Conservation (phyloP, 768 basidiomycete species). For the Piloderma croceum region DNA sequence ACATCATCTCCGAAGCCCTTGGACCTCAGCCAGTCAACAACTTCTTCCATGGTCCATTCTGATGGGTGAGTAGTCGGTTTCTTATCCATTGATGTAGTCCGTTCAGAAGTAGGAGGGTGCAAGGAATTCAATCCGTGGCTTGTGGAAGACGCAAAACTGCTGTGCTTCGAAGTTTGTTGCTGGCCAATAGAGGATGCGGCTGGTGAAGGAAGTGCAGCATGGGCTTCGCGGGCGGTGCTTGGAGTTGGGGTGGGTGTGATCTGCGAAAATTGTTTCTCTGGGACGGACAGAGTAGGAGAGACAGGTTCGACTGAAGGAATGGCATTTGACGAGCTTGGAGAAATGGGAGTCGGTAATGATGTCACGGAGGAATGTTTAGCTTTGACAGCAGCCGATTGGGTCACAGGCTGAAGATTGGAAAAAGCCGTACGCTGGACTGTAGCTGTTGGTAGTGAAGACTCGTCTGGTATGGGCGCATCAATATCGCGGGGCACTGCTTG, state of each 20-base stretch:
- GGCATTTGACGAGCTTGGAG: conserved; percentile 17
- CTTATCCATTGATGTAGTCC: conserved; percentile 20
- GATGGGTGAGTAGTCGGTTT: conserved; percentile 42
- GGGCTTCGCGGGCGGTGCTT: conserved; percentile 15
- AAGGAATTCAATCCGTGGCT: conserved; percentile 7
- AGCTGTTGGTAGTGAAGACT: conserved; percentile 10
- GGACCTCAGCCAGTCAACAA: conserved; percentile 78
- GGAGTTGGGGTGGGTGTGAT: conserved; percentile 21
- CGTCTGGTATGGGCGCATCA: conserved; percentile 8
- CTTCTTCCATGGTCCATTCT: conserved; percentile 86
- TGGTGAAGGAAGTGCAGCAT: conserved; percentile 27
- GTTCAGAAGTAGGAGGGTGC: conserved; percentile 11
- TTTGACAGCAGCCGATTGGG: conserved; percentile 15
- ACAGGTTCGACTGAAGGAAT: conserved; percentile 9
- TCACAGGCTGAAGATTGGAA: conserved; percentile 1
- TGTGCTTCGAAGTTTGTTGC: conserved; percentile 36
- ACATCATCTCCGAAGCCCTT: conserved; percentile 84
- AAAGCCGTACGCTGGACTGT: conserved; percentile 14
- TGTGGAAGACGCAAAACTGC: conserved; percentile 29
- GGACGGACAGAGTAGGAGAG: conserved; percentile 7
- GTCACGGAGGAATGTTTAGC: conserved; percentile 17
- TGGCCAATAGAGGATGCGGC: conserved; percentile 20
- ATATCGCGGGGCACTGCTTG: conserved; percentile 6
- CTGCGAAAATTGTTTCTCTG: conserved; percentile 14
- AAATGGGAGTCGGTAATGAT: conserved; percentile 21